These are phyloP conservation scores for Lichtheimia corymbifera DNA, from an alignment of 371 early-diverging fungal genomes.

Conservation along the genomic window DNA sequence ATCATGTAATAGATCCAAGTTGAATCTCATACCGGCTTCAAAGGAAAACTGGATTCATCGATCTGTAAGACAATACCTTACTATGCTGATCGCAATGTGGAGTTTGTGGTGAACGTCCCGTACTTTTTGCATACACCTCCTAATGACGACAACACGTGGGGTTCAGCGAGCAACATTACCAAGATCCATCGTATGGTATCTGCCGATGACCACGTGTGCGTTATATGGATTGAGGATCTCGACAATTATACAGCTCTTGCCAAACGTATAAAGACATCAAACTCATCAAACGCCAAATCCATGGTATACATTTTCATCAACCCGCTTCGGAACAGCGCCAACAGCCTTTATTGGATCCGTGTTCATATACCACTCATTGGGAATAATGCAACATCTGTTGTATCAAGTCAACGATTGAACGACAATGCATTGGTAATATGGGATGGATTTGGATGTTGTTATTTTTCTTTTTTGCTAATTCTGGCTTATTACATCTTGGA, in stretches of 20 bases:
- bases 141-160: constrained; percentile 14
- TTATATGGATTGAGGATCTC: constrained; percentile 71
- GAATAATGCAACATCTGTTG: constrained; percentile 25
- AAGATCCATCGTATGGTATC: constrained; percentile 43
- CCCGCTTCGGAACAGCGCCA: constrained; percentile 48
- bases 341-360: constrained; percentile 60
- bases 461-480: too few species aligned
- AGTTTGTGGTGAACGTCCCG: constrained; percentile 77
- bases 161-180: constrained; percentile 17
- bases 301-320: constrained; percentile 64
- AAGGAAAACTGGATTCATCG: constrained; percentile 57
- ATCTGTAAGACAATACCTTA: constrained; percentile 69
- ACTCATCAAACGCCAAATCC: constrained; percentile 23
- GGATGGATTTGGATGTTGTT: background rate
- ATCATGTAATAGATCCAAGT: constrained; percentile 41
- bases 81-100: constrained; percentile 68
- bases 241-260: constrained; percentile 31
- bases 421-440: constrained; percentile 50
- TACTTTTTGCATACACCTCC: constrained; percentile 44
- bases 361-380: constrained; percentile 38
- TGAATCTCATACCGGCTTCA: constrained; percentile 62
- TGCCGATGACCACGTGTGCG: constrained; percentile 58
- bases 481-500: too few species aligned
- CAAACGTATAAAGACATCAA: constrained; percentile 31
- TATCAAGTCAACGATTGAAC: constrained; percentile 40